Base-by-base conservation (phyloP, 257 asterid genomes). In the Scutellaria baicalensis region DNA sequence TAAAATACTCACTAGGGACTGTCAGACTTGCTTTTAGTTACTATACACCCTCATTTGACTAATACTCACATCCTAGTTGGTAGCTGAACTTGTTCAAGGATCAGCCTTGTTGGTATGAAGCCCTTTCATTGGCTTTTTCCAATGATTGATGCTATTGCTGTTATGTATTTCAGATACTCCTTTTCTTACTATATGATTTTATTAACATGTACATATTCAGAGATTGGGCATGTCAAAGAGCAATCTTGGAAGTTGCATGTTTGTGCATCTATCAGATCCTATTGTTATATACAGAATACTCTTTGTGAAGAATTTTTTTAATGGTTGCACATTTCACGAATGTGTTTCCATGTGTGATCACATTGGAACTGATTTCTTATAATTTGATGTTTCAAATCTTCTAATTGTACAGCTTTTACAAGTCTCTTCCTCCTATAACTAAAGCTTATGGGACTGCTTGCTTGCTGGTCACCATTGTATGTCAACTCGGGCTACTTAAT, bases 381-480 rank as follows among this genome's bases (percentile, higher is more conserved):
- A 52, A 52, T 61, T 3, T 64, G 16, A 21, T 68, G 61, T 69
- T 73, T 13, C 45, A 35, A 35, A 40, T 60, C 23, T 42, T 65
- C 65, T 21, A 51, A 9, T 61, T 59, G 63, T 75, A 44, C 90
- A 93, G 99, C 77, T 93, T 44, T 79, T 93, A 91, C 54, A 77
- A 88, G 48, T 89, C 96, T 50, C 97, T 93, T 83, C 99, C 99
- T 18, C 97, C 99, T 12, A 84, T 94, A 58, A 89, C 92, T 83
- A 91, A 85, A 88, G 88, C 88, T 50, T 94, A 84, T 79, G 99
- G 99, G 65, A 94, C 97, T 56, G 85, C 85, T 9, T 94, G 97
- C 84, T 81, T 94, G 36, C 12, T 76, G 55, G 67, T 70, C 63
- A 86, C 97, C 1, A 77, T 85, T 58, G 88, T 81, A 59, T 78